Base-by-base conservation (phyloP, 768 basidiomycete genomes). In the Phylloporus arenicola region DNA sequence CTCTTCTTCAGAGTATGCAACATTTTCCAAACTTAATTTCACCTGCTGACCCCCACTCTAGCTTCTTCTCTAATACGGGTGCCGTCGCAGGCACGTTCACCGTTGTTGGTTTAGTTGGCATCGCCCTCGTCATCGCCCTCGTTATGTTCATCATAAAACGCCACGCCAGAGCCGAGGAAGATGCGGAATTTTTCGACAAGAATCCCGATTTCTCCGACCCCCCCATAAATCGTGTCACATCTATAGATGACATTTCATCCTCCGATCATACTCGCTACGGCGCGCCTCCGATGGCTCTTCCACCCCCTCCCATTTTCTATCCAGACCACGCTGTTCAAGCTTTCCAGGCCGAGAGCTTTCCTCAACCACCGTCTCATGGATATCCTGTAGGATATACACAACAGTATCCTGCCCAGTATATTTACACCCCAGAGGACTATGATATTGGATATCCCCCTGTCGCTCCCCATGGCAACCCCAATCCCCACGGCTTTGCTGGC, bases 21-120 rank as follows among this genome's bases (percentile, higher is more conserved):
- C 33, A 16, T 14, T 1, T 10, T 7, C 25, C 7, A 12, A 3
- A 0, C 6, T 4, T 25, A 22, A 22, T 10, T 13, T 3, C 35
- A 2, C 4, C 13, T 3, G 3, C 27, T 55, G 38, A 56, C 1
- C 30, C 34, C 25, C 22, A 1, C 38, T 17, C 20, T 47, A 78
- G 78, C 51, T 79, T 79, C 69, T 72, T 76, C 55, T 54, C 67
- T 41, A 72, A 75, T 55, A 75, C 70, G 45, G 73, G 68, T 31
- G 78, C 75, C 0, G 73, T 77, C 17, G 78, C 72, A 0, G 74
- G 70, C 35, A 72, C 70, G 0, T 79, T 78, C 52, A 66, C 71
- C 35, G 64, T 70, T 49, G 67, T 72, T 46, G 74, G 71, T 43
- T 54, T 79, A 3, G 50, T 73, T 8, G 64, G 53, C 17, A 12